Percentiles rank a stretch among this genome's conserved stretches.
These are phyloP conservation scores for Pseudogymnoascus destructans DNA, from an alignment of 2,329 filamentous ascomycete species.

Conservation along the genomic window DNA sequence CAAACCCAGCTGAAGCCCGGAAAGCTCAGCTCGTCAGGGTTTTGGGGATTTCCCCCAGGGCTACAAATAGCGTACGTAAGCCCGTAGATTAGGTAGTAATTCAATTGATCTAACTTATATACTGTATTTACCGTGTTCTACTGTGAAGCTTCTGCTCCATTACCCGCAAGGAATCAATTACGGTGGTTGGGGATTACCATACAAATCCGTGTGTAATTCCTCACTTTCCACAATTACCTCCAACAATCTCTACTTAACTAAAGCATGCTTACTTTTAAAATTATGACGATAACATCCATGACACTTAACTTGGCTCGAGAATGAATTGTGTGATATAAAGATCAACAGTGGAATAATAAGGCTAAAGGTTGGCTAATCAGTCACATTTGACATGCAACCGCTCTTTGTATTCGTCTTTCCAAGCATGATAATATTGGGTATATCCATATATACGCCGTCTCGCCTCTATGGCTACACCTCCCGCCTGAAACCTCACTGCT, in stretches of 20 bases:
- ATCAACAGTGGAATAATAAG: not conserved
- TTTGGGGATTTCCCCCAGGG: too few relatives aligned
- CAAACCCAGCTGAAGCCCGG: too few relatives aligned
- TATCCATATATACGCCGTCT: not conserved
- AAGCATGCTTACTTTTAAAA: not conserved
- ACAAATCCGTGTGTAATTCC: too few relatives aligned
- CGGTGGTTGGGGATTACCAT: too few relatives aligned
- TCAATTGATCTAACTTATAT: too few relatives aligned
- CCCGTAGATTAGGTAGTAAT: too few relatives aligned
- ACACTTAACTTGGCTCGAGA: not conserved
- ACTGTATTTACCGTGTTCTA: too few relatives aligned
- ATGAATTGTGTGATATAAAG: not conserved
- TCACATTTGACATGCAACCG: not conserved
- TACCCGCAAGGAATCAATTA: too few relatives aligned
- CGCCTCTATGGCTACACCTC: not conserved
- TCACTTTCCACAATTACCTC: too few relatives aligned
- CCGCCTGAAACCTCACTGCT: not conserved
- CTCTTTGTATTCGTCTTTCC: not conserved
- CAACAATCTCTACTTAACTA: not conserved
- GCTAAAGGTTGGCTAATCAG: not conserved
- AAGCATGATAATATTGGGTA: conserved; percentile 2
- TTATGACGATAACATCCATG: not conserved
- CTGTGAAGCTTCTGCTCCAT: too few relatives aligned
- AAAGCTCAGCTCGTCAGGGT: too few relatives aligned
- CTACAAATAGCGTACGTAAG: too few relatives aligned